A percentile compares a stretch with the other conserved stretches of the same genome.
phyloP scores from a whole-genome alignment of 768 basidiomycete species.

The Boletus vermiculosoides region DNA sequence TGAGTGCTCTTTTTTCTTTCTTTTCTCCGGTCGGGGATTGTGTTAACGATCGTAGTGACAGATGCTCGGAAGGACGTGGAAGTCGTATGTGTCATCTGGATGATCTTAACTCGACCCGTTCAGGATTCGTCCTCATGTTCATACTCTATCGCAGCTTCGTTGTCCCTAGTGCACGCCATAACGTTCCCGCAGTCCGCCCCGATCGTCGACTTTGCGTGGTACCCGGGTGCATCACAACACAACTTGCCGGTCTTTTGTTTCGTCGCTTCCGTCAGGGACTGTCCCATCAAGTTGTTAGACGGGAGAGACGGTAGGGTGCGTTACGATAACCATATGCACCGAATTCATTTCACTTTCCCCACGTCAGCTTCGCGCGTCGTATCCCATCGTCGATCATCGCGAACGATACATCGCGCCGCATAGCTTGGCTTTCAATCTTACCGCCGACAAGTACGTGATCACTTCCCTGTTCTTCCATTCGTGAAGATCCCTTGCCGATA shows the following conservation, averaged over 20 bases:
- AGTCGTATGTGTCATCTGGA: not conserved
- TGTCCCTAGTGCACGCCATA: constrained; percentile 16
- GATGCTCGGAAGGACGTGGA: not conserved
- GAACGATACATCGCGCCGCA: constrained; percentile 90
- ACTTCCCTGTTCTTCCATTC: no score
- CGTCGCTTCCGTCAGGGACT: constrained; percentile 77
- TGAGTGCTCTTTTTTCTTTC: constrained; percentile 21
- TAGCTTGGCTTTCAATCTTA: constrained; percentile 72
- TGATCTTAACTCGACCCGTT: not conserved
- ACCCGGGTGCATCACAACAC: constrained; percentile 63
- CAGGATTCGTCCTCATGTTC: not conserved
- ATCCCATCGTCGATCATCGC: constrained; percentile 89
- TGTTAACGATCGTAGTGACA: not conserved
- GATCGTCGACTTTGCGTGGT: constrained; percentile 82
- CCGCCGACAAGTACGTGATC: constrained; percentile 55
- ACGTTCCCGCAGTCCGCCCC: constrained; percentile 59
- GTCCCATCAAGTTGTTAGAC: constrained; percentile 83
- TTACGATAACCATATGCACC: not conserved
- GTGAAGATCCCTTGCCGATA: not conserved
- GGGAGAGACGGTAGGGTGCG: constrained; percentile 72
- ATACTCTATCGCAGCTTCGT: not conserved
- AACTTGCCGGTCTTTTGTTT: constrained; percentile 77
- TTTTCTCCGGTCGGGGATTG: not conserved
- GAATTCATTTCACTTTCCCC: not conserved
- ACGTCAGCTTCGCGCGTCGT: constrained; percentile 83